These are phyloP conservation scores for Ustilago cynodontis DNA, from an alignment of 1,284 basidiomycete genomes.

Conservation along the genomic window DNA sequence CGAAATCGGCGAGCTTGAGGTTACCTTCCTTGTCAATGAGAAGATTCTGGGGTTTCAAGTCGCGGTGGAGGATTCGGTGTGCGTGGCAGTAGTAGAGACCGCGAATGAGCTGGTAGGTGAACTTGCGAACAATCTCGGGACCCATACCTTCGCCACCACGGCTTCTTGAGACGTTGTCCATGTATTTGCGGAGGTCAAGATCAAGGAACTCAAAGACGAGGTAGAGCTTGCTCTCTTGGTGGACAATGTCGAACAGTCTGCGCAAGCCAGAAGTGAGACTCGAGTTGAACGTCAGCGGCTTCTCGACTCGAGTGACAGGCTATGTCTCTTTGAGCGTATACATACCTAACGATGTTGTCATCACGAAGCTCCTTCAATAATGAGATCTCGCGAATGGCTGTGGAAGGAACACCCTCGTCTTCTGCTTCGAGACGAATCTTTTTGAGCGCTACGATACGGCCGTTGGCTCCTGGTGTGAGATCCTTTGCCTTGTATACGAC, in stretches of 20 bases:
- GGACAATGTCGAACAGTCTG: slow-evolving; percentile 94
- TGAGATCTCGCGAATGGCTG: slow-evolving; percentile 97
- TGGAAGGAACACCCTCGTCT: slow-evolving; percentile 96
- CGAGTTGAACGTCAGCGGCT: slow-evolving; percentile 1
- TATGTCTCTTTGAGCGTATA: neutral
- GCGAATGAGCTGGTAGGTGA: slow-evolving; percentile 85
- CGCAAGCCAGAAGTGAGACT: neutral
- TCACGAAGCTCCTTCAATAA: slow-evolving; percentile 95
- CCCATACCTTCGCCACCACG: slow-evolving; percentile 74
- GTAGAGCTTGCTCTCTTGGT: slow-evolving; percentile 95
- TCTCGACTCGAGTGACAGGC: neutral
- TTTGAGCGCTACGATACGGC: slow-evolving; percentile 75
- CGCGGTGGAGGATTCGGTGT: slow-evolving; percentile 94
- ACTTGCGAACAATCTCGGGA: slow-evolving; percentile 89
- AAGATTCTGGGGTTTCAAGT: slow-evolving; percentile 97
- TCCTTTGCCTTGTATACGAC: slow-evolving; percentile 81
- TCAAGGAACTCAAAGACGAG: slow-evolving; percentile 96
- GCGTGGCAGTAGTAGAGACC: slow-evolving; percentile 96
- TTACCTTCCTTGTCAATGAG: slow-evolving; percentile 82
- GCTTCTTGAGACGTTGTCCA: slow-evolving; percentile 76
- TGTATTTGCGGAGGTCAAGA: slow-evolving; percentile 94
- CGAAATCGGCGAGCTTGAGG: slow-evolving; percentile 85
- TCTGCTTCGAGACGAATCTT: slow-evolving; percentile 98
- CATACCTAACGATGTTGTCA: slow-evolving; percentile 84
- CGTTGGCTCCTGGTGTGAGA: slow-evolving; percentile 78